These are phyloP conservation scores for Metschnikowia proteae DNA, from an alignment of 805 yeast species.

Conservation along the genomic window DNA sequence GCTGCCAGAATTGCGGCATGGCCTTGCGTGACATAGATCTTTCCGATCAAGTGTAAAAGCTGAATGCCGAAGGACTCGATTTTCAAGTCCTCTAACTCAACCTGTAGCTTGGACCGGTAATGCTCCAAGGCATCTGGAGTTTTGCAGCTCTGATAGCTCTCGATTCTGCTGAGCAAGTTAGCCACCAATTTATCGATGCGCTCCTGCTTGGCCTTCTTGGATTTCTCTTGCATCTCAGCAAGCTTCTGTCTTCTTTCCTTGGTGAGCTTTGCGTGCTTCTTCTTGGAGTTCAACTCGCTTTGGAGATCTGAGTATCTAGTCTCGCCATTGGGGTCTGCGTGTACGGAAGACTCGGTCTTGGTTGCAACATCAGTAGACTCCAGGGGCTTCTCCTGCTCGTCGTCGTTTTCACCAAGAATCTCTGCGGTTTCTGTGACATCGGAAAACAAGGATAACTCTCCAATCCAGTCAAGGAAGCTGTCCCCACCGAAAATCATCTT, in stretches of 20 bases:
- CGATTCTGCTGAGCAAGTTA: constrained; percentile 48
- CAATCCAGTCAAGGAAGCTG: constrained; percentile 75
- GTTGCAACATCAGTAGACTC: constrained; percentile 25
- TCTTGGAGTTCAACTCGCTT: constrained; percentile 25
- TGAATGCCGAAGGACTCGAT: constrained; percentile 95
- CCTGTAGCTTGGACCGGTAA: constrained; percentile 48
- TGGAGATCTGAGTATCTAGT: constrained; percentile 10
- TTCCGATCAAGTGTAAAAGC: constrained; percentile 78
- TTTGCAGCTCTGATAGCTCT: constrained; percentile 53
- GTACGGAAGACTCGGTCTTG: background rate
- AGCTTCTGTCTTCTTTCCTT: constrained; percentile 47
- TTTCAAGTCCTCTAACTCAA: constrained; percentile 76
- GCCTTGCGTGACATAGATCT: constrained; percentile 72
- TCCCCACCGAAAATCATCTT: constrained; percentile 82
- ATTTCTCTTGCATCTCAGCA: constrained; percentile 48
- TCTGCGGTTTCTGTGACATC: constrained; percentile 68
- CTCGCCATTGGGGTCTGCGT: background rate
- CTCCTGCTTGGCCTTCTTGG: constrained; percentile 46
- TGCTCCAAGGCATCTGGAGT: constrained; percentile 58
- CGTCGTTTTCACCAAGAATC: constrained; percentile 33
- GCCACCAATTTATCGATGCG: constrained; percentile 49
- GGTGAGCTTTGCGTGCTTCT: constrained; percentile 29
- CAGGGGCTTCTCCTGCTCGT: constrained; percentile 25
- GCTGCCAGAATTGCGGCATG: constrained; percentile 68
- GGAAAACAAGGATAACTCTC: constrained; percentile 75